Evolutionary conservation across 257 asterid genomes (phyloP).

Genomic region (Lycium barbarum): DNA sequence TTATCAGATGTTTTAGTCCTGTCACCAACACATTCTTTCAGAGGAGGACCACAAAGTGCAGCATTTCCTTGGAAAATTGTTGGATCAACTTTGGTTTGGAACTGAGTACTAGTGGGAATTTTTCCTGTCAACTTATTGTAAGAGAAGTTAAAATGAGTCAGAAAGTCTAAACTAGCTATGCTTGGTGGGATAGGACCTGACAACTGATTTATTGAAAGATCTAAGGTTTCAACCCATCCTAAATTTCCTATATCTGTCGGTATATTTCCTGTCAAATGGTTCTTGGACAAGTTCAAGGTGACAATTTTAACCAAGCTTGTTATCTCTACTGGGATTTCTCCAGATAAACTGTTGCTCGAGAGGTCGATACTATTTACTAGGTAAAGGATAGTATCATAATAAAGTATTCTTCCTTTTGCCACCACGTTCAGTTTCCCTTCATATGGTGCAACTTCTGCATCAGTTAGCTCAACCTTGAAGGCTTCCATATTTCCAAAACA

Average conservation of each 20-base stretch:
- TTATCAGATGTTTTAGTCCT: too few relatives aligned
- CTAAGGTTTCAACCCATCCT: constrained; percentile 38
- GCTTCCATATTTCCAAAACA: constrained; percentile 43
- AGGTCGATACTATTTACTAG: constrained; percentile 45
- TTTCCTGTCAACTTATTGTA: constrained; percentile 46
- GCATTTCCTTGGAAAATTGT: too few relatives aligned
- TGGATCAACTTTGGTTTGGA: too few relatives aligned
- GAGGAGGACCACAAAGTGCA: too few relatives aligned
- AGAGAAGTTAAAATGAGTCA: constrained; percentile 47
- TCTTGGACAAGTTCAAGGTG: constrained; percentile 45
- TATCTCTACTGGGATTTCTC: constrained; percentile 40
- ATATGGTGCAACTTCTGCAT: background rate
- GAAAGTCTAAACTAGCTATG: constrained; percentile 37
- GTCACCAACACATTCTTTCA: too few relatives aligned
- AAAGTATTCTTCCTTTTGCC: constrained; percentile 38
- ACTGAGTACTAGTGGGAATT: constrained; percentile 36
- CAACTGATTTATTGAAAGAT: constrained; percentile 38
- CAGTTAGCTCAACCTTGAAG: constrained; percentile 34
- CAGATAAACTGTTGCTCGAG: constrained; percentile 41
- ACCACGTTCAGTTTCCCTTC: constrained; percentile 37
- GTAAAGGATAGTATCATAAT: constrained; percentile 35
- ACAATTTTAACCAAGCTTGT: constrained; percentile 38
- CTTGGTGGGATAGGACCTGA: constrained; percentile 43
- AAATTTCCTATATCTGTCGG: constrained; percentile 35
- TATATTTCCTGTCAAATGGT: constrained; percentile 41